These are phyloP conservation scores for Spathaspora passalidarum DNA, from an alignment of 805 yeast genomes.

Conservation along the genomic window DNA sequence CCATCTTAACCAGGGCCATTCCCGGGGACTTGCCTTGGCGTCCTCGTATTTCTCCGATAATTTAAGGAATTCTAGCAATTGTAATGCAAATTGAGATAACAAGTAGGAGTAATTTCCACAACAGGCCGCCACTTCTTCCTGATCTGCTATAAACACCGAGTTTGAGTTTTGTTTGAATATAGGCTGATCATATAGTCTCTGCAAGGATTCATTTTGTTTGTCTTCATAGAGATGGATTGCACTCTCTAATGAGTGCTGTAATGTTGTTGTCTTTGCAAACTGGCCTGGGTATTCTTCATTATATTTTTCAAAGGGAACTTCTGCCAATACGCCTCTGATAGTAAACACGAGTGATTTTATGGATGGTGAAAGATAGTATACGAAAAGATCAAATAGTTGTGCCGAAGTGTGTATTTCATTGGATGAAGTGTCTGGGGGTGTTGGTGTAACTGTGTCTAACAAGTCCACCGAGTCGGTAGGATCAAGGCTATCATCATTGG, in stretches of 20 bases:
- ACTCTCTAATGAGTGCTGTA: slow-evolving; percentile 41
- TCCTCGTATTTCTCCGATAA: slow-evolving; percentile 40
- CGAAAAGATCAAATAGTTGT: slow-evolving; percentile 64
- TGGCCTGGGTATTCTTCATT: slow-evolving; percentile 21
- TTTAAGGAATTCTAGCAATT: slow-evolving; percentile 47
- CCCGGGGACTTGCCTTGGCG: slow-evolving; percentile 17
- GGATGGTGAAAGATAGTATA: slow-evolving; percentile 69
- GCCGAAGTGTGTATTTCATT: slow-evolving; percentile 23
- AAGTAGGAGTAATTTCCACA: slow-evolving; percentile 77
- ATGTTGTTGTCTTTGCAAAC: slow-evolving; percentile 43
- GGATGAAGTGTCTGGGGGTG: slow-evolving; percentile 17
- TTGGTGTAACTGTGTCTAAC: slow-evolving; percentile 14
- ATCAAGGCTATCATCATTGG: slow-evolving; percentile 13
- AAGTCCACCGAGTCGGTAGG: slow-evolving; percentile 29
- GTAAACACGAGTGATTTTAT: slow-evolving; percentile 64
- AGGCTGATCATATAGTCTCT: slow-evolving; percentile 54
- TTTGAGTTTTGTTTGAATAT: slow-evolving; percentile 38
- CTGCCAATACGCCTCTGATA: slow-evolving; percentile 56
- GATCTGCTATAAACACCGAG: slow-evolving; percentile 49
- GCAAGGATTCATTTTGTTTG: slow-evolving; percentile 58
- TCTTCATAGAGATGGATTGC: slow-evolving; percentile 56
- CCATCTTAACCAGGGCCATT: slow-evolving; percentile 50
- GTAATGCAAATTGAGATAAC: slow-evolving; percentile 59
- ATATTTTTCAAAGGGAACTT: slow-evolving; percentile 51
- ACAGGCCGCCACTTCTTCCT: slow-evolving; percentile 80